Evolutionary conservation across 1,139 yeast genomes (phyloP).

Genomic region (Yamadazyma trypodendri): DNA sequence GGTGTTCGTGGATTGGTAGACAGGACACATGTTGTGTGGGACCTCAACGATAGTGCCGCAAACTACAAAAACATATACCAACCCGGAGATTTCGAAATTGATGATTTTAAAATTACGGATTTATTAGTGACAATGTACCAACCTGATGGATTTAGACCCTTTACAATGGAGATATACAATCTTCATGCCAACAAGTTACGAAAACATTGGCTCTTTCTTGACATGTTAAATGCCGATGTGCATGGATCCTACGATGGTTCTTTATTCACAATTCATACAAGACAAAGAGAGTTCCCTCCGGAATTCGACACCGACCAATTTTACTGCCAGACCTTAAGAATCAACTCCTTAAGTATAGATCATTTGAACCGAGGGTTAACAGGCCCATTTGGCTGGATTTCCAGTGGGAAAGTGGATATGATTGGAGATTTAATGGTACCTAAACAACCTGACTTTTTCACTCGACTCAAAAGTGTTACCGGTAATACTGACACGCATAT

Average conservation of each 20-base stretch:
- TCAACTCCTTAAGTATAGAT: slow-evolving; percentile 81
- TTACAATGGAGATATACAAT: slow-evolving; percentile 81
- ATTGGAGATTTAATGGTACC: slow-evolving; percentile 87
- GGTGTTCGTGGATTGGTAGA: slow-evolving; percentile 93
- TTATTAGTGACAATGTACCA: slow-evolving; percentile 77
- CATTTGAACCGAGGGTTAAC: slow-evolving; percentile 86
- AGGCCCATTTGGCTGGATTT: slow-evolving; percentile 98
- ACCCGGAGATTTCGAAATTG: slow-evolving; percentile 93
- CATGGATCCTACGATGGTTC: slow-evolving; percentile 94
- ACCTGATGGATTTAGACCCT: slow-evolving; percentile 78
- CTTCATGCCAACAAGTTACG: slow-evolving; percentile 78
- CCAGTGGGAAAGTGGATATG: slow-evolving; percentile 88
- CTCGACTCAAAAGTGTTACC: background rate
- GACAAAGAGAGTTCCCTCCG: slow-evolving; percentile 51
- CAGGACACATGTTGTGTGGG: slow-evolving; percentile 84
- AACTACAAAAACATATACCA: slow-evolving; percentile 69
- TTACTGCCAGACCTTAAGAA: slow-evolving; percentile 72
- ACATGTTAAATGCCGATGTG: slow-evolving; percentile 78
- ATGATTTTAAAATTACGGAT: slow-evolving; percentile 78
- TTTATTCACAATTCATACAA: slow-evolving; percentile 83
- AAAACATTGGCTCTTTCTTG: slow-evolving; percentile 91
- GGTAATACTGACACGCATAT: background rate
- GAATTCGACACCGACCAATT: slow-evolving; percentile 7
- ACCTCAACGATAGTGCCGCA: slow-evolving; percentile 77
- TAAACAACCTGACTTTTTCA: slow-evolving; percentile 31